Evolutionary conservation across 768 basidiomycete species (phyloP).

Genomic region (Lyophyllum semitale): DNA sequence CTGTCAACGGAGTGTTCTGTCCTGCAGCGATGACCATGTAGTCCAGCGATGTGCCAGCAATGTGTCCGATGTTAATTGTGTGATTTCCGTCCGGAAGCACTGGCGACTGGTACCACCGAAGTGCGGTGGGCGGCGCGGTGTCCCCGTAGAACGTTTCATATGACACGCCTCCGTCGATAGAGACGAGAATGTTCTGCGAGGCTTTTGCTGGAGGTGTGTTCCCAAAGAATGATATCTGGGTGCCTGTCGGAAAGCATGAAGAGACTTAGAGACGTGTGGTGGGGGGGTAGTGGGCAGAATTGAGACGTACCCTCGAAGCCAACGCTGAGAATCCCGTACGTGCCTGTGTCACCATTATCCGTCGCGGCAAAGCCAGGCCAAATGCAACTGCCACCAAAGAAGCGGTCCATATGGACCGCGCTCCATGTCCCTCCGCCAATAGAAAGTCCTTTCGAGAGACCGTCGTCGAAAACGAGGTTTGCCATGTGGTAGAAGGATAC

Average conservation of each 20-base stretch:
- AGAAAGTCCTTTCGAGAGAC: neutral
- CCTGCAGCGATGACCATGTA: slow-evolving; percentile 21
- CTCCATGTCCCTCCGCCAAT: slow-evolving; percentile 3
- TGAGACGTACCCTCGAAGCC: neutral
- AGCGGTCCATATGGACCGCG: neutral
- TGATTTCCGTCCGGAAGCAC: slow-evolving; percentile 19
- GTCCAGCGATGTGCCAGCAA: slow-evolving; percentile 24
- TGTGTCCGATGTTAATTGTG: slow-evolving; percentile 15
- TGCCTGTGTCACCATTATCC: neutral
- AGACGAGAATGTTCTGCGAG: neutral
- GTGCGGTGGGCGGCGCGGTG: slow-evolving; percentile 14
- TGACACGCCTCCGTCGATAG: neutral
- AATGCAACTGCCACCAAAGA: slow-evolving; percentile 1
- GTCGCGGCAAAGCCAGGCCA: slow-evolving; percentile 3
- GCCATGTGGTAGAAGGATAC: too few species aligned
- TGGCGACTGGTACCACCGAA: slow-evolving; percentile 27
- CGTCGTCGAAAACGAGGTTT: slow-evolving; percentile 4
- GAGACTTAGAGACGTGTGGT: neutral
- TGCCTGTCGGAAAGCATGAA: neutral
- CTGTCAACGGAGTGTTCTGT: slow-evolving; percentile 19
- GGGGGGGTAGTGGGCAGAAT: neutral
- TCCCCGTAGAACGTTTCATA: slow-evolving; percentile 13
- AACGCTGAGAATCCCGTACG: neutral
- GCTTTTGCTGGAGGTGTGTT: neutral
- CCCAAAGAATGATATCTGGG: neutral